phyloP scores from a whole-genome alignment of 805 yeast species.

The Cyberlindnera suaveolens region DNA sequence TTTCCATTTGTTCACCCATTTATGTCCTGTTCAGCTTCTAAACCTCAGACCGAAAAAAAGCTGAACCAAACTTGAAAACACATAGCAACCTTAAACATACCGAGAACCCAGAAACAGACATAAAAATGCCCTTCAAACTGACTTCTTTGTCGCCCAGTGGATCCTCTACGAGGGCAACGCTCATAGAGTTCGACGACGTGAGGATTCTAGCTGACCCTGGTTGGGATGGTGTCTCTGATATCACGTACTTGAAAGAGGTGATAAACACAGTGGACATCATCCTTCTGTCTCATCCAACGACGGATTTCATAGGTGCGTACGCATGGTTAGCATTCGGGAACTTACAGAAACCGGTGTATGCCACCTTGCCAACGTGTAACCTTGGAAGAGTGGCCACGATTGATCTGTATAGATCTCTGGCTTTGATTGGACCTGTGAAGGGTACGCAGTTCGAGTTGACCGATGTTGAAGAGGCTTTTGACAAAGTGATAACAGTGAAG shows the following conservation, averaged over 20 bases:
- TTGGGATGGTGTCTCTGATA: slow-evolving; percentile 53
- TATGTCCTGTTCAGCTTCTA: too few relatives aligned
- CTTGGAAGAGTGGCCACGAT: slow-evolving; percentile 80
- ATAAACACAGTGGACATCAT: slow-evolving; percentile 56
- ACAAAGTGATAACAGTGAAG: slow-evolving; percentile 60
- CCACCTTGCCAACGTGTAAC: slow-evolving; percentile 86
- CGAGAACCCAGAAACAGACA: not conserved
- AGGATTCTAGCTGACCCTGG: slow-evolving; percentile 66
- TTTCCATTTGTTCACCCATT: too few relatives aligned
- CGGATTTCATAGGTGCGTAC: slow-evolving; percentile 75
- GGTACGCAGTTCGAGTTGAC: slow-evolving; percentile 53
- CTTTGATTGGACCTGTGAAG: slow-evolving; percentile 67
- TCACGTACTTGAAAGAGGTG: slow-evolving; percentile 36
- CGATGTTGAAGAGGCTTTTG: slow-evolving; percentile 79
- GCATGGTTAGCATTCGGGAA: slow-evolving; percentile 57
- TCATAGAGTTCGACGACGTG: slow-evolving; percentile 52
- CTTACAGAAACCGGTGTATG: slow-evolving; percentile 67
- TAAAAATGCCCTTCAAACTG: slow-evolving; percentile 23
- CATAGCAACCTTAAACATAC: not conserved
- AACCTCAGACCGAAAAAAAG: too few relatives aligned
- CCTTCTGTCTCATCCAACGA: slow-evolving; percentile 81
- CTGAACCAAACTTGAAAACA: not conserved
- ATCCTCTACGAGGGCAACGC: slow-evolving; percentile 32
- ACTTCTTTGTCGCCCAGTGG: slow-evolving; percentile 21
- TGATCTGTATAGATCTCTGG: slow-evolving; percentile 71